phyloP scores from a whole-genome alignment of 768 basidiomycete genomes.

The Flagelloscypha sp. region DNA sequence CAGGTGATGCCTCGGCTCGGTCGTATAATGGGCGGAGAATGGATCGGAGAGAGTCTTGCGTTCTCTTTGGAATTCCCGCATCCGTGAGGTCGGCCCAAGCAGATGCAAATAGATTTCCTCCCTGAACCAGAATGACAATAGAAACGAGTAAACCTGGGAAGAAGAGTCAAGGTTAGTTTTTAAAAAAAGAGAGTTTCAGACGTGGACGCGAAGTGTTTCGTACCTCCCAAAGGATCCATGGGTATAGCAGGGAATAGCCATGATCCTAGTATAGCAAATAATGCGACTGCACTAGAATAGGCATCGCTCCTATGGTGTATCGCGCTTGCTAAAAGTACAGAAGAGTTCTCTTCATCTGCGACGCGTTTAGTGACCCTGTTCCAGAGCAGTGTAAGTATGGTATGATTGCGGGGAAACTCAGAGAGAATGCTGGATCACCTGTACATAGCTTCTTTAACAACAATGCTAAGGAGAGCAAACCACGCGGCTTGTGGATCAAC shows the following conservation, averaged over 20 bases:
- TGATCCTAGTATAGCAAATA: slow-evolving; percentile 87
- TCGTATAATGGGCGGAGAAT: slow-evolving; percentile 48
- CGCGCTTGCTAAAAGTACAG: slow-evolving; percentile 92
- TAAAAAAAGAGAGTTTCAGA: not conserved
- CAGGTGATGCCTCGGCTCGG: slow-evolving; percentile 16
- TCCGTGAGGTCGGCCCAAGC: slow-evolving; percentile 82
- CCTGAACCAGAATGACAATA: slow-evolving; percentile 78
- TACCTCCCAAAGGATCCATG: slow-evolving; percentile 90
- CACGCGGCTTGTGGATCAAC: slow-evolving; percentile 94
- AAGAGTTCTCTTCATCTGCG: slow-evolving; percentile 84
- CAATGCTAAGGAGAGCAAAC: slow-evolving; percentile 79
- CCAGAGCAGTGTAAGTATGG: no score
- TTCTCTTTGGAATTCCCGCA: slow-evolving; percentile 58
- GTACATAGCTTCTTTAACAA: slow-evolving; percentile 91
- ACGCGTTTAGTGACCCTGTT: slow-evolving; percentile 83
- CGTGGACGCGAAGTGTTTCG: slow-evolving; percentile 13
- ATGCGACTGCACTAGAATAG: slow-evolving; percentile 84
- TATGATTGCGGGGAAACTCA: no score
- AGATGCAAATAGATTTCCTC: slow-evolving; percentile 53
- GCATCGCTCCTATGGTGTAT: slow-evolving; percentile 97
- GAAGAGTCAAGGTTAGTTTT: slow-evolving; percentile 4
- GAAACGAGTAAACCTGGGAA: slow-evolving; percentile 74
- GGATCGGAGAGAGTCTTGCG: slow-evolving; percentile 42
- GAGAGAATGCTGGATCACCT: no score
- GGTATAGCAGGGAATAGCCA: slow-evolving; percentile 81